Percentiles rank a stretch among this genome's conserved stretches.
Evolutionary conservation across 2,329 filamentous ascomycete genomes (phyloP).

Genomic region (Fusarium staphyleae): DNA sequence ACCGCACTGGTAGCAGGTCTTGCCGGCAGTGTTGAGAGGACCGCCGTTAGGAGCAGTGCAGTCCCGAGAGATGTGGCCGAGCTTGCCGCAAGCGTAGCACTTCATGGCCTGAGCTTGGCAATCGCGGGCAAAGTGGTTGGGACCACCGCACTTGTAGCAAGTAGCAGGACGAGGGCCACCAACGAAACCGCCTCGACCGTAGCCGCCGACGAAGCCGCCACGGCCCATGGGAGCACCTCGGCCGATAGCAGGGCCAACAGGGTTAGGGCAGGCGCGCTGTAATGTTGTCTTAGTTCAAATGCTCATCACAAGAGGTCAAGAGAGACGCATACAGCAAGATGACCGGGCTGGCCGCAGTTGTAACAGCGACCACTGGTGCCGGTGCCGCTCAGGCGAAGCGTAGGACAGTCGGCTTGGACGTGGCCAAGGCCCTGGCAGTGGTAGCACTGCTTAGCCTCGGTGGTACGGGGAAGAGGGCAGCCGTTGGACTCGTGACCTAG

Average conservation of each 20-base stretch:
- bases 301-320: neutral
- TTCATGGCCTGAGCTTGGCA: conserved; percentile 99
- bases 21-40: conserved; percentile 92
- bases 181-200: conserved; percentile 76
- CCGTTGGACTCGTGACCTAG: conserved; percentile 92
- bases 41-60: conserved; percentile 97
- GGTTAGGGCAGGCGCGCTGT: conserved; percentile 83
- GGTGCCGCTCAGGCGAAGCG: conserved; percentile 86
- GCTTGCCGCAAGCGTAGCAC: conserved; percentile 96
- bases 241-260: conserved; percentile 66
- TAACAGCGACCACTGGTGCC: conserved; percentile 90
- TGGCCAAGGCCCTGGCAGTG: conserved; percentile 98
- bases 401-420: conserved; percentile 98
- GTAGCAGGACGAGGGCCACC: conserved; percentile 73
- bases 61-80: conserved; percentile 90
- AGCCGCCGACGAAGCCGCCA: conserved; percentile 70
- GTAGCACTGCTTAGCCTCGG: conserved; percentile 99
- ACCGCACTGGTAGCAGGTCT: conserved; percentile 98
- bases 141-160: conserved; percentile 80
- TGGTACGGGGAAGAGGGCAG: conserved; percentile 95
- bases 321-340: conserved; percentile 76
- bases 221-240: conserved; percentile 73
- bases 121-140: conserved; percentile 97
- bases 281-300: conserved; percentile 22
- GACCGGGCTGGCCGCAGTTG: conserved; percentile 91